A percentile compares a stretch with the other conserved stretches of the same genome.
phyloP scores from a whole-genome alignment of 306 rosid genomes.

The Biancaea sappan region DNA sequence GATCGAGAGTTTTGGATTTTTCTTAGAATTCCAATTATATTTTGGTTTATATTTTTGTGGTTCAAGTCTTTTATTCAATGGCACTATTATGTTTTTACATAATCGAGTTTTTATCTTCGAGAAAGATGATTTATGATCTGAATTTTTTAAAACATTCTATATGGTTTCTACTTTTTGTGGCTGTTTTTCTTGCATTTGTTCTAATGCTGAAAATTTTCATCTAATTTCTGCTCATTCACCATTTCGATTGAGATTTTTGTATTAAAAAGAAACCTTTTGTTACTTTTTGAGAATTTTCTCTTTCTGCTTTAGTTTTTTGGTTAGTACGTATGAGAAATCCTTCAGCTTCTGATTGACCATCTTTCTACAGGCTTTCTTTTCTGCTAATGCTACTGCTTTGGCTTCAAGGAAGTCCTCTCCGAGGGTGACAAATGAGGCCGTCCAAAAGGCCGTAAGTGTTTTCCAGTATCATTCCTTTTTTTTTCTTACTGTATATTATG shows the following conservation, averaged over 20 bases:
- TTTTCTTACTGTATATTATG: neutral
- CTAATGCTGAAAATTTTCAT: neutral
- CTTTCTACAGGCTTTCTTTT: slow-evolving; percentile 54
- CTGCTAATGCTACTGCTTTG: slow-evolving; percentile 56
- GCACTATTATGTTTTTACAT: neutral
- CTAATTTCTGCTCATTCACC: neutral
- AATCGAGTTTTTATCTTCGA: neutral
- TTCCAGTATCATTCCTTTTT: neutral
- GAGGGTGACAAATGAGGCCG: slow-evolving; percentile 59
- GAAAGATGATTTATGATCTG: too few relatives aligned
- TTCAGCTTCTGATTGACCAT: neutral
- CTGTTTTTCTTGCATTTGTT: neutral
- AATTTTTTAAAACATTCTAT: too few relatives aligned
- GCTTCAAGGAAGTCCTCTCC: slow-evolving; percentile 65
- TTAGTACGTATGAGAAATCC: neutral
- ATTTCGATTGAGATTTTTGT: neutral
- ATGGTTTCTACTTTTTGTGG: neutral
- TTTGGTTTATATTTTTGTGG: neutral
- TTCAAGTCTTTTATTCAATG: neutral
- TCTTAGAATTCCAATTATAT: neutral
- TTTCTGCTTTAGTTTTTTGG: neutral
- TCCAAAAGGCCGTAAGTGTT: slow-evolving; percentile 59
- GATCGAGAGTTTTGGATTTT: neutral
- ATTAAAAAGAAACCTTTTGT: neutral
- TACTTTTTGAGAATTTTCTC: neutral